A percentile compares a stretch with the other conserved stretches of the same genome.
These are phyloP conservation scores for Pestalotiopsis sp. DNA, from an alignment of 2,329 filamentous ascomycete genomes.

Conservation along the genomic window DNA sequence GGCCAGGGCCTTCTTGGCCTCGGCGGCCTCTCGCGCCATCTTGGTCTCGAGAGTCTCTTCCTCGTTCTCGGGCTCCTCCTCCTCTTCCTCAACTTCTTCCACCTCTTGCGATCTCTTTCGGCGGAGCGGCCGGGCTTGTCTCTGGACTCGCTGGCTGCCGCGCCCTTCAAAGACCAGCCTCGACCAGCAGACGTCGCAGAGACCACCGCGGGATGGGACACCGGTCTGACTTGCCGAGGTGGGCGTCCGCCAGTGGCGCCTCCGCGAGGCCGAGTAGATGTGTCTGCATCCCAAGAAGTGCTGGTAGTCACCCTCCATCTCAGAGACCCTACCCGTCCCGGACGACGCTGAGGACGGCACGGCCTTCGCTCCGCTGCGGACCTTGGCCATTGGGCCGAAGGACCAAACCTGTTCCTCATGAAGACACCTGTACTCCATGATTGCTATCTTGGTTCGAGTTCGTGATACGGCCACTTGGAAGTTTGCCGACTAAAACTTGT, in stretches of 20 bases:
- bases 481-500: neutral
- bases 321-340: neutral
- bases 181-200: neutral
- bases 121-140: neutral
- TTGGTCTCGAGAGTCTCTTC: neutral
- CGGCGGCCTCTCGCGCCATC: neutral
- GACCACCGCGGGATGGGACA: neutral
- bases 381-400: neutral
- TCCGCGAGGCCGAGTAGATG: neutral
- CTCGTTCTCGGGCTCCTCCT: neutral
- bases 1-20: neutral
- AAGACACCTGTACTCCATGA: neutral
- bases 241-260: neutral
- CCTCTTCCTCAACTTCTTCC: neutral
- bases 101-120: neutral
- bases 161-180: neutral
- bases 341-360: neutral
- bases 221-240: neutral
- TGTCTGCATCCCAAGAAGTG: neutral
- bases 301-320: neutral
- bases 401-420: neutral
- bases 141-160: neutral
- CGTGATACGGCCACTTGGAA: neutral
- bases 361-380: neutral
- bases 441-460: neutral